These are phyloP conservation scores for bread wheat (Triticum aestivum) DNA, from an alignment of 176 grass and related monocot genomes.

Conservation along the genomic window IWGSC_CS_RefSeq_v2.1 NC_057797.1:513869886-513870385, in stretches of 20 bases:
- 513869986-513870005: background rate
- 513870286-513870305: no score
- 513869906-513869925: background rate
- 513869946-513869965: background rate
- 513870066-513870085: background rate
- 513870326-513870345: no score
- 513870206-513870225: no score
- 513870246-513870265: no score
- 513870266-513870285: no score
- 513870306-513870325: no score
- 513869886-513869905: background rate
- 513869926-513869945: background rate
- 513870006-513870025: background rate
- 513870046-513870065: background rate
- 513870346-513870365: no score
- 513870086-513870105: background rate
- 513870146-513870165: background rate
- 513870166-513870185: background rate
- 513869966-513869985: background rate
- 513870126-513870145: background rate
- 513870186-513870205: background rate
- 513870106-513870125: background rate
- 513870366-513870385: no score
- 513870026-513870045: background rate
- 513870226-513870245: no score